A percentile compares a stretch with the other conserved stretches of the same genome.
These are phyloP conservation scores for Linanthus parryae DNA, from an alignment of 148 eudicot genomes.

Conservation along the genomic window DNA sequence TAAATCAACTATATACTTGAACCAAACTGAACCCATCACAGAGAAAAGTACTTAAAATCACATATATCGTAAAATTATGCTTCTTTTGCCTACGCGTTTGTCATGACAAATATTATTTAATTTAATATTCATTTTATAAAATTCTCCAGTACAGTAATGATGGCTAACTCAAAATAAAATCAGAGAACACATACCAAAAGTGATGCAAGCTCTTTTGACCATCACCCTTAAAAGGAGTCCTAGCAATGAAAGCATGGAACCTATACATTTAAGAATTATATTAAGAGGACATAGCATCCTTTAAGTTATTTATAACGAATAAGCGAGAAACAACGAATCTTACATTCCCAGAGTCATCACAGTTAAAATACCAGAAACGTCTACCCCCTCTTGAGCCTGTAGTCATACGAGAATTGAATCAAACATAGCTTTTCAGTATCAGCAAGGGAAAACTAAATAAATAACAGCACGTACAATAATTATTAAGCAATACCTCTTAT, in stretches of 20 bases:
- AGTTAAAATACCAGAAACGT: slow-evolving; percentile 9
- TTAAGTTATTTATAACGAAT: not conserved
- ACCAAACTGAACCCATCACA: no score
- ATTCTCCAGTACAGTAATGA: no score
- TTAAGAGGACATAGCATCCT: not conserved
- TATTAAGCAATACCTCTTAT: no score
- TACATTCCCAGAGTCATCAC: slow-evolving; percentile 6
- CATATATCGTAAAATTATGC: no score
- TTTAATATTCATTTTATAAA: no score
- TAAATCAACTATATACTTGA: no score
- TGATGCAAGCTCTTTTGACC: not conserved
- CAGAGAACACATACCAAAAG: not conserved
- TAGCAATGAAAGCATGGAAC: not conserved
- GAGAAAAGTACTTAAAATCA: no score
- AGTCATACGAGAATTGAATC: not conserved
- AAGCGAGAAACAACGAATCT: not conserved
- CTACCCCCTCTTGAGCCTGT: slow-evolving; percentile 5
- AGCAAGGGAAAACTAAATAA: no score
- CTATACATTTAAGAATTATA: not conserved
- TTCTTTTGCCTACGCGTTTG: no score
- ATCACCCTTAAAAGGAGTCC: not conserved
- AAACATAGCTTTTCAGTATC: not conserved
- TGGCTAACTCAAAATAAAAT: no score
- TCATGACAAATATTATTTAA: no score
- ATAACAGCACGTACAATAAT: no score